Base-by-base conservation (phyloP, 768 basidiomycete species). In the Tremella yokohamensis region DNA sequence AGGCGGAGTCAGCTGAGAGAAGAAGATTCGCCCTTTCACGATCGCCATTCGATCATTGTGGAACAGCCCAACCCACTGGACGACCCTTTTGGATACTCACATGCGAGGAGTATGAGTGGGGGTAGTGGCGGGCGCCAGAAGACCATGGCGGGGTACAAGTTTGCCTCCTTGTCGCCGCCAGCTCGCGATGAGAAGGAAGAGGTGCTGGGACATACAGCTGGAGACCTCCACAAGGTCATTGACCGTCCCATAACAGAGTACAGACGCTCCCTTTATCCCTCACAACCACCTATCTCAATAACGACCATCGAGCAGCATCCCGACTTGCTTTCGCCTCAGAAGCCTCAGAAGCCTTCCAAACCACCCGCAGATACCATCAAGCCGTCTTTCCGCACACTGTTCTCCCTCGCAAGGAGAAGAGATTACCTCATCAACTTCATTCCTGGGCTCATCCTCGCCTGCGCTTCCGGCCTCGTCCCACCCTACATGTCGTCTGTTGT, bases 401-500 rank as follows among this genome's bases (percentile, higher is more conserved):
- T 88, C 70, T 83, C 84, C 9, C 82, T 85, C 66, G 79, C 86
- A 62, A 79, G 84, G 0, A 78, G 80, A 11, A 79, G 82, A 50
- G 85, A 88, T 63, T 69, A 81, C 66, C 70, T 84, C 52, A 58
- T 80, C 24, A 79, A 87, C 63, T 79, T 89, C 60, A 49, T 84
- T 20, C 90, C 90, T 2, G 88, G 86, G 4, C 59, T 84, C 57
- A 8, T 81, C 53, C 79, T 84, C 12, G 86, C 89, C 18, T 55
- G 86, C 44, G 78, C 81, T 50, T 81, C 85, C 2, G 87, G 88
- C 38, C 83, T 84, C 29, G 81, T 89, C 54, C 87, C 86, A 0
- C 89, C 90, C 1, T 87, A 87, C 80, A 91, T 92, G 89, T 90
- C 90, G 7, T 79, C 83, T 29, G 83, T 89, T 65, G 79, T 91